Percentiles rank a stretch among this genome's conserved stretches.
Conservation (phyloP, 495 filamentous ascomycete species). For the Annulohypoxylon nitens region DNA sequence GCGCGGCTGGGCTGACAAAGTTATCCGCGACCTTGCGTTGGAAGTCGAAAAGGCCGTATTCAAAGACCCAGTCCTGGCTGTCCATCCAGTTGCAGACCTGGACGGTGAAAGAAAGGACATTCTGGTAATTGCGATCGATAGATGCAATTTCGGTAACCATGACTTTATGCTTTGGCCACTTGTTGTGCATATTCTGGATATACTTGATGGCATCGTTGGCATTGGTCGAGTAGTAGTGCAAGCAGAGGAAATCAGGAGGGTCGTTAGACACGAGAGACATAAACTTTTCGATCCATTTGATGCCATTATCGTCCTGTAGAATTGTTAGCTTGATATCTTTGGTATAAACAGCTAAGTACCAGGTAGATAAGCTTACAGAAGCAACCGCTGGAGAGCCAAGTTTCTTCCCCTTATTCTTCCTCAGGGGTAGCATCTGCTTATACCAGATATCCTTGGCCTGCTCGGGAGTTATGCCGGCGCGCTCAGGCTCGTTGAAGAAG, state of each 20-base stretch:
- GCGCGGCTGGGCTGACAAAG: constrained; percentile 62
- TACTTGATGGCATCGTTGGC: constrained; percentile 51
- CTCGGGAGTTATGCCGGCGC: constrained; percentile 55
- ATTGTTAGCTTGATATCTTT: constrained; percentile 15
- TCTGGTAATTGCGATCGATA: constrained; percentile 53
- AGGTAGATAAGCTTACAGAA: constrained; percentile 32
- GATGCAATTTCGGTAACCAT: constrained; percentile 62
- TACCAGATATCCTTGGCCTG: constrained; percentile 59
- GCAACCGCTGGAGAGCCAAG: constrained; percentile 52
- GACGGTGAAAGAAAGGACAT: constrained; percentile 58
- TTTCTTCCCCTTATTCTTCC: constrained; percentile 57
- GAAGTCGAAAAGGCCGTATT: constrained; percentile 64
- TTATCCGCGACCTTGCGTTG: constrained; percentile 57
- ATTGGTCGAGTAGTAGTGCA: constrained; percentile 63
- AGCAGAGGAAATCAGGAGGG: constrained; percentile 58
- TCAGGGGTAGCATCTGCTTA: constrained; percentile 55
- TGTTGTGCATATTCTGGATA: constrained; percentile 53
- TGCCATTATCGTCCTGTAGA: constrained; percentile 52
- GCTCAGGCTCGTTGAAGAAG: constrained; percentile 64
- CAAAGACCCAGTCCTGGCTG: constrained; percentile 55
- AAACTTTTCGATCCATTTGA: constrained; percentile 59
- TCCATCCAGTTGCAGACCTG: constrained; percentile 62
- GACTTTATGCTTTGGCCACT: constrained; percentile 48
- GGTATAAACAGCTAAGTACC: background rate
- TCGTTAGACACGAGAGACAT: constrained; percentile 55